Evolutionary conservation across 1,284 basidiomycete genomes (phyloP), one percentile per base, ranked within the genome.

Genomic region (Hemileia vastatrix): DNA sequence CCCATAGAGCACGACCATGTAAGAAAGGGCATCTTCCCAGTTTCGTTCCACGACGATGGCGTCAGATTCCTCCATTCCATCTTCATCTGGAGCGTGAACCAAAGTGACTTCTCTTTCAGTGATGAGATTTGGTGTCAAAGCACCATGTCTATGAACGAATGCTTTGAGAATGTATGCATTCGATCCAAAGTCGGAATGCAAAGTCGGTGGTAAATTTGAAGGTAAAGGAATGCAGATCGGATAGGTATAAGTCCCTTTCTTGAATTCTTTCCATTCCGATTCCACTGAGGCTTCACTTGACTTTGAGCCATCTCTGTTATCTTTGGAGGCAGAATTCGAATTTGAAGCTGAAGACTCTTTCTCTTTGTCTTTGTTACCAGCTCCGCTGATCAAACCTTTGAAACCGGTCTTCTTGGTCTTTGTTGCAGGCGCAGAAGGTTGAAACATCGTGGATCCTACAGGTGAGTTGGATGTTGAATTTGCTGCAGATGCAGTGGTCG

Each of bases 21-120:
- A 92, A 67, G 90, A 85, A 72, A 97, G 79, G 73, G 95, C 87
- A 64, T 86, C 82, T 65, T 96, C 93, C 93, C 93, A 98, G 69
- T 87, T 85, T 23, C 90, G 80, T 74, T 95, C 88, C 11, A 97
- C 85, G 54, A 92, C 82, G 65, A 97, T 86, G 68, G 85, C 80
- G 71, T 89, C 89, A 3, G 80, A 83, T 66, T 87, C 87, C 71
- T 93, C 90, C 36, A 71, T 67, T 36, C 71, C 72, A 23, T 78
- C 76, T 72, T 78, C 73, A 57, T 77, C 67, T 4, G 90, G 90
- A 53, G 81, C 83, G 19, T 86, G 82, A 32, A 96, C 83, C 51
- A 95, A 82, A 0, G 80, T 80, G 13, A 97, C 85, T 55, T 93
- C 88, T 47, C 84, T 81, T 40, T 82, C 77, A 5, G 88, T 83